A percentile compares a stretch with the other conserved stretches of the same genome.
Evolutionary conservation across 768 basidiomycete genomes (phyloP).

Genomic region (Polyporus arcularius): DNA sequence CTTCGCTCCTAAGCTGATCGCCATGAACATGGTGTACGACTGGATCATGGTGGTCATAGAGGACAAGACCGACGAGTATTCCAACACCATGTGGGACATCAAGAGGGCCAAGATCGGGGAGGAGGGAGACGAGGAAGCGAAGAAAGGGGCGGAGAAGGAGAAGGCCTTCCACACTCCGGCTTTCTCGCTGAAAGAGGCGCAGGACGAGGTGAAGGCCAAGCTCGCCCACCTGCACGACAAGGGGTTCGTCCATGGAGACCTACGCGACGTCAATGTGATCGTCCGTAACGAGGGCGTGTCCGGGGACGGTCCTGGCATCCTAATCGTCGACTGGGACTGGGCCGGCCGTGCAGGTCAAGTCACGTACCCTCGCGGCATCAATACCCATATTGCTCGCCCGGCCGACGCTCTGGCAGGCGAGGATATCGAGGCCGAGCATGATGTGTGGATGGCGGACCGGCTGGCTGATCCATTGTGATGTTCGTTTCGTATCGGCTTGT

Average conservation of each 20-base stretch:
- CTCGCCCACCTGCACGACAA: background rate
- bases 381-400: background rate
- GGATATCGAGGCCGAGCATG: background rate
- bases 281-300: background rate
- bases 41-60: slow-evolving; percentile 10
- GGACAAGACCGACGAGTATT: background rate
- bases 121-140: background rate
- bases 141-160: background rate
- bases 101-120: background rate
- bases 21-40: background rate
- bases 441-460: slow-evolving; percentile 1
- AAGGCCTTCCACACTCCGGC: background rate
- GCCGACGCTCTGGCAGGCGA: background rate
- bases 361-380: slow-evolving; percentile 1
- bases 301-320: background rate
- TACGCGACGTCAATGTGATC: slow-evolving; percentile 3
- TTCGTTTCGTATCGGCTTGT: too few species aligned
- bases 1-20: slow-evolving; percentile 1
- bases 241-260: slow-evolving; percentile 3
- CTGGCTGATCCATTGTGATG: background rate
- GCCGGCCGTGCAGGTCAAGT: background rate
- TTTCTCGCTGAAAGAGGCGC: background rate
- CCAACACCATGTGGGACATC: background rate
- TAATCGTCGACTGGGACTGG: slow-evolving; percentile 8
- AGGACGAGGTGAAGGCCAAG: background rate